Evolutionary conservation across 2,329 filamentous ascomycete genomes (phyloP), one percentile per base, ranked within the genome.

Genomic region (Alternaria atra): DNA sequence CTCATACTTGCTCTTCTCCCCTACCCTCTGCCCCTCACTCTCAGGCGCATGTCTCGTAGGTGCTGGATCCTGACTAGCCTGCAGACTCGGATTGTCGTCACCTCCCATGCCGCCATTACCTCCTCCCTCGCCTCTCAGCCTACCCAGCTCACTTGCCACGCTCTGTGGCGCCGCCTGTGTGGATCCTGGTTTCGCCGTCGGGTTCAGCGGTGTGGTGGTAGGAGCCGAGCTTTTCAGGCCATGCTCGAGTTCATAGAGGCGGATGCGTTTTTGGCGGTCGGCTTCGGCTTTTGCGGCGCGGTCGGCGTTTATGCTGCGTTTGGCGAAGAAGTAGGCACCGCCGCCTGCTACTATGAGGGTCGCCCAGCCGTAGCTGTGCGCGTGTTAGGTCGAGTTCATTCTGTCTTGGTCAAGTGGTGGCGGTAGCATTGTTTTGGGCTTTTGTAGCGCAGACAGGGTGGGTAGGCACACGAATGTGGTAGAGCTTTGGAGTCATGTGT

Each of bases 241-340:
- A 32, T 72, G 63, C 61, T 79, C 77, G 37, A 79, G 71, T 53
- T 77, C 56, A 66, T 68, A 71, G 32, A 76, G 70, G 32, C 71
- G 66, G 35, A 68, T 52, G 35, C 75, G 73, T 56, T 76, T 77
- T 54, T 68, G 66, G 52, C 66, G 73, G 60, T 77, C 77, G 56
- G 72, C 71, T 85, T 86, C 81, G 86, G 77, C 90, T 81, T 90
- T 89, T 70, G 87, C 86, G 63, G 91, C 89, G 66, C 94, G 91
- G 80, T 97, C 93, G 70, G 91, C 91, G 77, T 97, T 97, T 86
- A 99, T 97, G 79, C 90, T 90, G 76, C 88, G 87, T 85, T 99
- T 99, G 66, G 95, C 95, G 78, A 97, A 97, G 84, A 92, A 93
- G 85, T 98, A 99, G 73, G 94, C 93, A 65, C 90, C 92, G 67